Evolutionary conservation across 768 basidiomycete genomes (phyloP).

Genomic region (Trametes cubensis): DNA sequence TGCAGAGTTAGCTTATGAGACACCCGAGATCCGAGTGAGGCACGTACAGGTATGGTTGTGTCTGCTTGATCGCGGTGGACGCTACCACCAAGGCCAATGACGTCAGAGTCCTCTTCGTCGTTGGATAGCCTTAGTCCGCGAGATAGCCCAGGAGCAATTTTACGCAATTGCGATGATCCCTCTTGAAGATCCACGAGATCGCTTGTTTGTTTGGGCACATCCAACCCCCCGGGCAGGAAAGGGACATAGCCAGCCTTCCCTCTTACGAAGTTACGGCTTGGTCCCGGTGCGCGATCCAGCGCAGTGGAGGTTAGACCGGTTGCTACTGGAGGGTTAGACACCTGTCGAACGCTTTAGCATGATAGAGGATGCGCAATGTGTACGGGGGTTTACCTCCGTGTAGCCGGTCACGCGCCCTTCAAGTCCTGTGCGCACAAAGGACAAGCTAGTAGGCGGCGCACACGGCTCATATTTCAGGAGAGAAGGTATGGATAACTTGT

Average conservation of each 20-base stretch:
- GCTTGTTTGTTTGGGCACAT: constrained; percentile 38
- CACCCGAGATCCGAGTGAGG: neutral
- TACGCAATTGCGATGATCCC: constrained; percentile 50
- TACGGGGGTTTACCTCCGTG: constrained; percentile 59
- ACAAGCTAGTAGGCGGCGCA: constrained; percentile 71
- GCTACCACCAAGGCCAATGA: constrained; percentile 28
- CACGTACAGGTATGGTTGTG: neutral
- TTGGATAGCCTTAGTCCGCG: constrained; percentile 76
- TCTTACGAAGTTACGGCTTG: constrained; percentile 80
- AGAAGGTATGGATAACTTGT: constrained; percentile 59
- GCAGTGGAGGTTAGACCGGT: constrained; percentile 86
- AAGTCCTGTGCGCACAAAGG: constrained; percentile 78
- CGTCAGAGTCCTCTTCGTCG: constrained; percentile 47
- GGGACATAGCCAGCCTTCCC: constrained; percentile 94
- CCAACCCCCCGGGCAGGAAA: constrained; percentile 92
- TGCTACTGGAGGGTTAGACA: constrained; percentile 52
- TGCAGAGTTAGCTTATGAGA: neutral
- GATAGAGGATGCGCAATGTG: neutral
- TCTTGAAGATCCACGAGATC: constrained; percentile 44
- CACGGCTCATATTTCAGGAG: constrained; percentile 69
- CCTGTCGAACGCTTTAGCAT: constrained; percentile 40
- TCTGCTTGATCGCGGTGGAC: neutral
- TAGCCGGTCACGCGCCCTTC: constrained; percentile 82
- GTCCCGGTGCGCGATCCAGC: constrained; percentile 80
- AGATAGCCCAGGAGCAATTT: constrained; percentile 79